phyloP scores from a whole-genome alignment of 2,329 filamentous ascomycete species.

The Talaromyces sp. region DNA sequence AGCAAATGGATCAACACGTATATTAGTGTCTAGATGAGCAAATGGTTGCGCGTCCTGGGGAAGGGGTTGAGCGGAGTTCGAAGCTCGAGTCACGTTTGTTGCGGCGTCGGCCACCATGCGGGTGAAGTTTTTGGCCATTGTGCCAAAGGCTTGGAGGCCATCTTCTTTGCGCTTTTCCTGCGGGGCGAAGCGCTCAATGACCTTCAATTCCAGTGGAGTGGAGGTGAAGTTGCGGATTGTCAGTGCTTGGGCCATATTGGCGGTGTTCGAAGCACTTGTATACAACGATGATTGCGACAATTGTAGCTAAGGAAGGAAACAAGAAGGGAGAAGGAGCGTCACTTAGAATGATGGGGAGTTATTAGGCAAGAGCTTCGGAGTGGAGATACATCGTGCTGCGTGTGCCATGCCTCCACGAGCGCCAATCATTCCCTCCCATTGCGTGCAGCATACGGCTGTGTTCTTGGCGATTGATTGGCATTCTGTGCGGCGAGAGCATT shows the following conservation, averaged over 20 bases:
- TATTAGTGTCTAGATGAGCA: constrained; percentile 58
- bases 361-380: constrained; percentile 5
- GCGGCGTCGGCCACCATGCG: constrained; percentile 42
- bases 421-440: neutral
- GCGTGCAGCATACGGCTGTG: neutral
- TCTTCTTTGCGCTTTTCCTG: constrained; percentile 36
- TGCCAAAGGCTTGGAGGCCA: constrained; percentile 32
- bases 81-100: constrained; percentile 43
- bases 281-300: neutral
- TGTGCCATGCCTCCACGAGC: constrained; percentile 1
- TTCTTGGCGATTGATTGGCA: constrained; percentile 8
- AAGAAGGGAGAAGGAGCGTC: neutral
- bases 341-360: neutral
- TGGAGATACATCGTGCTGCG: constrained; percentile 12
- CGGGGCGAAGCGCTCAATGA: constrained; percentile 69
- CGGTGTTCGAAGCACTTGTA: neutral
- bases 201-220: constrained; percentile 67
- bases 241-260: constrained; percentile 47
- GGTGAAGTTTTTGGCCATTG: constrained; percentile 49
- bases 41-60: constrained; percentile 56
- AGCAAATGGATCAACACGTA: constrained; percentile 67
- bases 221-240: constrained; percentile 80
- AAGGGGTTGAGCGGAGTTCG: constrained; percentile 45
- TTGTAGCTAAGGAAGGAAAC: neutral
- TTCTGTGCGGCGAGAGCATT: neutral